Evolutionary conservation across 306 rosid species (phyloP), one percentile per base, ranked within the genome.

Genomic region (Betula pendula): DNA sequence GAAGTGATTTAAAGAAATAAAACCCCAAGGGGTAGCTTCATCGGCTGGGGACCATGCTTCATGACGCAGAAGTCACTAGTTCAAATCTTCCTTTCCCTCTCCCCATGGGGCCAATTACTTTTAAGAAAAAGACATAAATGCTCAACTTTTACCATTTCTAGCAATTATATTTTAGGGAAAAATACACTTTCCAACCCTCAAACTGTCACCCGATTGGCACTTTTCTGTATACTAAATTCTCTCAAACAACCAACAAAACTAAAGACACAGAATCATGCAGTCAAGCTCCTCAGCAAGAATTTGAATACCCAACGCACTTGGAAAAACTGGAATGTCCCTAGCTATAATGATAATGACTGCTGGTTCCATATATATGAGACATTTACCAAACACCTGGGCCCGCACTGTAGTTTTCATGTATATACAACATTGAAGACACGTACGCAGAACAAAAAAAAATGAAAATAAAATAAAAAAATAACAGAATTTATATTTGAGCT

Each of bases 391-490:
- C 47, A 38, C 0, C 13, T 33, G 70, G 5, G 15, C 45, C 25
- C 9, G 6, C 40, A 33, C 48, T 66, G 48, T 35, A 9, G 12
- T 66, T 62, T 62, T 6, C 42, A 33, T 62, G 42, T 13, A 19
- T 10, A 14, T 62, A 31, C 6, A 1, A 29, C 12, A 62, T 62
- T 2, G 17, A 14, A 14, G 17, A 31, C 68, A 9, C 42, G 24
- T 70, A 42, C 42, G 70, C 74, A 67, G 4, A 49, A 56, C 5
- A 22, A 68, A 47, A 67, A 75, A 51, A 27, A 45, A n/a, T 8
- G 42, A 53, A 3, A 2, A 33, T 3, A 29, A 73, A 31, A 67
- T 68, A 42, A 25, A 29, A 1, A 2, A 50, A 56, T 2, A 2
- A 35, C 65, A 62, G 29, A 67, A 9, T 13, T 45, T 14, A 33